Base-by-base conservation (phyloP, 306 rosid genomes). In the Malus asiatica region DNA sequence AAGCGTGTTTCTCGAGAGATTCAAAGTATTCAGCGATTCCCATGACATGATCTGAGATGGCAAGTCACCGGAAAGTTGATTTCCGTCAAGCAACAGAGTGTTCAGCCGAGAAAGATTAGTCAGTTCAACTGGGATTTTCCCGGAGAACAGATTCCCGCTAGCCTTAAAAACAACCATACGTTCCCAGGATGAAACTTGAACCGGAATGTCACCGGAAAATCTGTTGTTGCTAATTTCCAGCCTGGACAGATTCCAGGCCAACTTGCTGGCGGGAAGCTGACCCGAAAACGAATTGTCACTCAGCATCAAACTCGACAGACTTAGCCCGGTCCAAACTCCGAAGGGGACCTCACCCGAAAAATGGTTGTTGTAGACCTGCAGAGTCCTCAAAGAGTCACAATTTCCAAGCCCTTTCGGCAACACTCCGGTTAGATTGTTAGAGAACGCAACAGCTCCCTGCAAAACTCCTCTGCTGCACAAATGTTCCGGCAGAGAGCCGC, bases 301-400 rank as follows among this genome's bases (percentile, higher is more conserved):
- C 22, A 91, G 15, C 86, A 85, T 86, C 86, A 94, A 70, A 55
- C 72, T 85, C 5, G 90, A 71, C 35, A 94, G 78, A 53, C 80
- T 90, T 19, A 45, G 61, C 30, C 79, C 75, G 59, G 79, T 86
- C 98, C 98, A 94, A 67, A 89, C 74, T 23, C 89, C 90, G 27
- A 44, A 30, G 66, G 98, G 97, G 72, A 92, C 53, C 83, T 85
- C 90, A 59, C 97, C 98, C 0, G 84, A 89, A 61, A 95, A 82
- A 4, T 71, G 81, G 83, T 95, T 95, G 53, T 59, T 42, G 62
- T 69, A 69, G 67, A 95, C 80, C 84, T 80, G 84, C 77, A 95
- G 66, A 0, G 80, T 68, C 20, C 48, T 62, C 51, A 92, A 80
- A 52, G 93, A 74, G 30, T 55, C 30, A 77, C 97, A 94, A 74